Conservation (phyloP, 768 basidiomycete species). For the Suillus variegatus region DNA sequence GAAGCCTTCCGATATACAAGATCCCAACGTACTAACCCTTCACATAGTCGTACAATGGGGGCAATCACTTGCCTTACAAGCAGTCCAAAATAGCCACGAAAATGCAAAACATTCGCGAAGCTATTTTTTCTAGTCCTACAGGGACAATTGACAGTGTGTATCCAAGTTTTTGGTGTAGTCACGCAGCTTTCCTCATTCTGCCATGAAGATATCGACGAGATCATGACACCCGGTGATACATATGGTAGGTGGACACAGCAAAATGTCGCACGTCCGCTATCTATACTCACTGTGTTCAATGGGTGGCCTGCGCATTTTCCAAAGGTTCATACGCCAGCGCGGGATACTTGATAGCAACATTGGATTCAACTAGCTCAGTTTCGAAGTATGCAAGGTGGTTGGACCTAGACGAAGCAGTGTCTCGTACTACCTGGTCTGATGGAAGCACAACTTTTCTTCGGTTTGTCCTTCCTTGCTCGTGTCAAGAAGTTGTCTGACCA, state of each 20-base stretch:
- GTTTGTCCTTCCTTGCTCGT: conserved; percentile 31
- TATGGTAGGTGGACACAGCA: conserved; percentile 47
- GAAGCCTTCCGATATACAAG: not conserved
- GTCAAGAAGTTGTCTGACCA: conserved; percentile 8
- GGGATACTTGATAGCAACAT: conserved; percentile 56
- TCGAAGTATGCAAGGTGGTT: conserved; percentile 63
- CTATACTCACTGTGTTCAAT: conserved; percentile 6
- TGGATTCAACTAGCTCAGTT: conserved; percentile 38
- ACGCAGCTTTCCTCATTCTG: not conserved
- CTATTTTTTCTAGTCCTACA: conserved; percentile 57
- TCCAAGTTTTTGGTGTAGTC: conserved; percentile 4
- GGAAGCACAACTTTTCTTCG: conserved; percentile 46
- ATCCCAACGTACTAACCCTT: not conserved
- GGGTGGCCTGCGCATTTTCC: conserved; percentile 5
- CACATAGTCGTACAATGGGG: conserved; percentile 65
- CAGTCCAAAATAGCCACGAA: conserved; percentile 43
- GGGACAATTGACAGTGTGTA: conserved; percentile 58
- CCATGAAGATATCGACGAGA: conserved; percentile 50
- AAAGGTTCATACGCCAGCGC: conserved; percentile 71
- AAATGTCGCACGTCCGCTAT: not conserved
- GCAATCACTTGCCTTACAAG: conserved; percentile 56
- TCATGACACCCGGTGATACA: conserved; percentile 55
- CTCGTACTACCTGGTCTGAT: conserved; percentile 63
- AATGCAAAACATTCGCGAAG: conserved; percentile 54
- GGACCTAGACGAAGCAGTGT: conserved; percentile 64